Base-by-base conservation (phyloP, 179 eudicot species). In the Nepenthes alata region DNA sequence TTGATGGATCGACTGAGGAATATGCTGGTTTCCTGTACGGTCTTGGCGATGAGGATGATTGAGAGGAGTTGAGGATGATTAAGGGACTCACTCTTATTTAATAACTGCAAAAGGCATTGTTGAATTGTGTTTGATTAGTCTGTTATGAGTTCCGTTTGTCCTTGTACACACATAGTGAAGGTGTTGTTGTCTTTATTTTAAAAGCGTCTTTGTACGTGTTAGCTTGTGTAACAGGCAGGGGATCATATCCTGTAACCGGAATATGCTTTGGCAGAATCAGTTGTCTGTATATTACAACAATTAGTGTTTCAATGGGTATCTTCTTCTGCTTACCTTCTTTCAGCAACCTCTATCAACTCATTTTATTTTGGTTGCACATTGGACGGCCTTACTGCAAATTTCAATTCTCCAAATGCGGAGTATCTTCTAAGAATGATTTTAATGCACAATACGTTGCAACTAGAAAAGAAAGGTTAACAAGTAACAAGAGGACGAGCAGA, bases 1-100 rank as follows among this genome's bases (percentile, higher is more conserved):
- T 77, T 73, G 68, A 68, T 68, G 81, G 81, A 65, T 58, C 60
- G 60, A 72, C 75, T 39, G 81, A 71, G 69, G 74, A 77, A 72
- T 41, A 41, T 41, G 45, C 45, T 4, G 45, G 45, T 41, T 4
- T 41, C 45, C 45, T 41, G 8, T 41, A 74, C 50, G 81, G 81
- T 16, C 78, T 77, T 4, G 45, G 53, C 4, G 53, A 5, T 11
- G 53, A 11, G 53, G 53, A 50, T 50, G 53, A 3, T 50, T 50
- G 11, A 7, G 64, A 41, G 45, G 53, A 11, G 53, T 50, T 11
- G 53, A 11, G 53, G 53, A 50, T 50, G 53, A 3, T 50, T 50
- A 50, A 7, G 64, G 45, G 5, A 41, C 45, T 41, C 2, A 7
- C 45, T 41, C 45, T 4, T 41, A 7, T 4, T 50, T 3, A 41